These are phyloP conservation scores for Linnemannia exigua DNA, from an alignment of 192 early-diverging fungal species.

Conservation along the genomic window DNA sequence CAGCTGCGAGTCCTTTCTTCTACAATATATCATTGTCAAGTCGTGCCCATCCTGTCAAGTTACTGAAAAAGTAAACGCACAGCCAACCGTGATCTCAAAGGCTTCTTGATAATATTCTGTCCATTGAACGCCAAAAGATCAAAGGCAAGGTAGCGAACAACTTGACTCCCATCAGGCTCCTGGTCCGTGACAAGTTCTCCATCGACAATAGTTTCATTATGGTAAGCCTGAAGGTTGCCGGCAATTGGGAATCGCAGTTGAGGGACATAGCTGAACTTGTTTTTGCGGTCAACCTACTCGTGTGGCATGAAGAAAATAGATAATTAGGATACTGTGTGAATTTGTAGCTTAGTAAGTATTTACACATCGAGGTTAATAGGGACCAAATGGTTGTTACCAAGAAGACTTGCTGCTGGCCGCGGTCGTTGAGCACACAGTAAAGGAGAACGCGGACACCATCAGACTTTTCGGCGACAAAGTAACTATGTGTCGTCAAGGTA, in stretches of 20 bases:
- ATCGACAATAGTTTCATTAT: conserved; percentile 86
- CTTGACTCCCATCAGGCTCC: conserved; percentile 66
- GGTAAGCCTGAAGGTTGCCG: conserved; percentile 58
- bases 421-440: conserved; percentile 46
- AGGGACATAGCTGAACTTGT: conserved; percentile 78
- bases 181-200: conserved; percentile 91
- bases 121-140: conserved; percentile 79
- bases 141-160: conserved; percentile 72
- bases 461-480: conserved; percentile 88
- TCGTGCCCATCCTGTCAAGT: neutral
- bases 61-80: conserved; percentile 56
- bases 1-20: neutral
- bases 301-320: neutral
- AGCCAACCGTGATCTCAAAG: conserved; percentile 79
- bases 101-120: conserved; percentile 66
- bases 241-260: conserved; percentile 75
- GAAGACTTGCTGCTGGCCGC: conserved; percentile 63
- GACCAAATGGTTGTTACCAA: conserved; percentile 57
- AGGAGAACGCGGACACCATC: conserved; percentile 82
- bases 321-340: neutral
- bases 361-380: neutral
- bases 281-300: conserved; percentile 86
- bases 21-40: no score
- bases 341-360: neutral
- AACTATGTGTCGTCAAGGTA: conserved; percentile 54